phyloP scores from a whole-genome alignment of 2,329 filamentous ascomycete species.

The Cercospora sp. region DNA sequence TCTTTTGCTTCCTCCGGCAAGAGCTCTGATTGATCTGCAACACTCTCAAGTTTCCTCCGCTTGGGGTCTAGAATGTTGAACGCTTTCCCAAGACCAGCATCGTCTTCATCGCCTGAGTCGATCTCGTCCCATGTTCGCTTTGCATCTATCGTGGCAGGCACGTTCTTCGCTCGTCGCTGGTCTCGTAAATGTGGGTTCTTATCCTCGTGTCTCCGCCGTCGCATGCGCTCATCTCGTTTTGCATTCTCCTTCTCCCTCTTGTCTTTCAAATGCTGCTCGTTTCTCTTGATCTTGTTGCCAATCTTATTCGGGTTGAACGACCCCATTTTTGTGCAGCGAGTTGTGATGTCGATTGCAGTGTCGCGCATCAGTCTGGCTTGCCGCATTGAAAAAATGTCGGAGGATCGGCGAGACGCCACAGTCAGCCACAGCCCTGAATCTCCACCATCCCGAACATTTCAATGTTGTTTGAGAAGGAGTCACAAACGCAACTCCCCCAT shows the following conservation, averaged over 20 bases:
- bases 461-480: conserved; percentile 6
- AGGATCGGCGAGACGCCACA: conserved; percentile 7
- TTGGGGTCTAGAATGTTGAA: conserved; percentile 51
- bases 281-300: conserved; percentile 67
- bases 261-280: conserved; percentile 74
- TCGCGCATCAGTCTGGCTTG: not conserved
- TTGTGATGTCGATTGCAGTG: not conserved
- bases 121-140: conserved; percentile 82
- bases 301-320: conserved; percentile 37
- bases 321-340: conserved; percentile 28
- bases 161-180: conserved; percentile 73
- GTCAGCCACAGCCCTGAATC: conserved; percentile 11
- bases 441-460: conserved; percentile 4
- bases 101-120: conserved; percentile 46
- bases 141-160: conserved; percentile 77
- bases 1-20: conserved; percentile 14
- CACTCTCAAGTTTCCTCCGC: conserved; percentile 44
- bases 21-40: conserved; percentile 22
- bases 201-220: conserved; percentile 79
- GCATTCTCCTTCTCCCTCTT: conserved; percentile 75
- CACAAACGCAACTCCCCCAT: not conserved
- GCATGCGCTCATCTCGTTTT: conserved; percentile 74
- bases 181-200: conserved; percentile 75
- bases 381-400: conserved; percentile 12
- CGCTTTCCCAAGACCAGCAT: conserved; percentile 42